Base-by-base conservation (phyloP, 148 eudicot species). In the Vaccinium myrtillus region DNA sequence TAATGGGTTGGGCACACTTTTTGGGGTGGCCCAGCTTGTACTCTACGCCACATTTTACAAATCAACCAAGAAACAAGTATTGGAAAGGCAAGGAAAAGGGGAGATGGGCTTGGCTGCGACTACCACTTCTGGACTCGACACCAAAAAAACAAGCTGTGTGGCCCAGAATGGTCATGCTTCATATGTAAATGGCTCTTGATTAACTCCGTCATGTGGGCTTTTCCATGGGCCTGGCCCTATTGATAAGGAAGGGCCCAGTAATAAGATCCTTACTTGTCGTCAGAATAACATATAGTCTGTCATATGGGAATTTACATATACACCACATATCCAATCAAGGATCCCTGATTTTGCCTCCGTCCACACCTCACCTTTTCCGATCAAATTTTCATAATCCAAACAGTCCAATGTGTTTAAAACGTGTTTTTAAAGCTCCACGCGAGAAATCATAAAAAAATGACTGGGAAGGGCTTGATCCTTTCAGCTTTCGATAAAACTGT, bases 1-100 rank as follows among this genome's bases (percentile, higher is more conserved):
- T 14, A 95, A 95, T 87, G 95, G 93, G 80, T 49, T 92, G 83
- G 98, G 98, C 2, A 48, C 90, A 16, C 23, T 94, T 48, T 91
- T 93, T 65, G 93, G 94, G 54, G 32, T 93, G 85, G 93, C 85
- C 81, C 98, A 95, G 46, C 78, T 95, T 43, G 80, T 91, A 21
- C 86, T 95, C 0, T 95, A 93, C 81, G 92, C 92, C 32, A 84
- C 88, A 16, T 94, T 82, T 75, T 94, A 94, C 91, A 92, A 88
- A 77, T 93, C 95, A 15, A 94, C 98, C 0, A 84, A 89, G 83
- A 80, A 85, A 49, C 91, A 89, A 54, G 79, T 87, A 21, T 90
- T 85, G 21, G 92, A 89, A 48, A 88, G 94, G 53, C 88, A 92
- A 77, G 86, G 75, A 54, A 87, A 90, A 77, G 75, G 75, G n/a